Evolutionary conservation across 169 alveolate genomes (phyloP), one percentile per base, ranked within the genome.

Genomic region (Plasmodium falciparum): DNA sequence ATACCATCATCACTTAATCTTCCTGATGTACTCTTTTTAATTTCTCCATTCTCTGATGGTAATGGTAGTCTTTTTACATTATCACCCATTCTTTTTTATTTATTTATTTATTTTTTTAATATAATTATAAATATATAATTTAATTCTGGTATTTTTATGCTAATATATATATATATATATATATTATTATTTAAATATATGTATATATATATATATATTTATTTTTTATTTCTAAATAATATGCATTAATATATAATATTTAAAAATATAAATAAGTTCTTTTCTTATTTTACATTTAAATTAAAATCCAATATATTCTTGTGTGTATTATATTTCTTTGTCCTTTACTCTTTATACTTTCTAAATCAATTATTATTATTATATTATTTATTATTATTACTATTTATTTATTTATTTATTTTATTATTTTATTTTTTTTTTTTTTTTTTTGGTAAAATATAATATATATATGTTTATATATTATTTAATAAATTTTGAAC

Each of bases 1-100:
- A n/a, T 80, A 5, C 90, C 90, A 54, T 80, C 90, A 56, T 80
- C 90, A 45, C 43, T 54, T 29, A 80, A 26, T 39, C 73, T 67
- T 22, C 83, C 74, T 13, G 90, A 80, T 5, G 43, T 6, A 0
- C 24, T 56, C 39, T 80, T 80, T 61, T 80, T 80, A 49, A 80
- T 6, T 39, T 80, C 80, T 1, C 11, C 29, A 45, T 52, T 58
- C 3, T 80, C 90, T 13, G 13, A 0, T 7, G 80, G n/a, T 26
- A 69, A 13, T 20, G 90, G 78, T 3, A 67, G 47, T 29, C 80
- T 29, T 29, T 80, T 80, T 24, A 45, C 47, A n/a, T 59, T 26
- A 6, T 80, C 83, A 1, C 58, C 12, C 90, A 80, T 80, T 29
- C 58, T 43, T 22, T 29, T 39, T 43, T 47, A 15, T 56, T 24